Percentiles rank a stretch among this genome's conserved stretches.
These are phyloP conservation scores for Apiotrichum brassicae DNA, from an alignment of 1,284 basidiomycete species.

Conservation along the genomic window DNA sequence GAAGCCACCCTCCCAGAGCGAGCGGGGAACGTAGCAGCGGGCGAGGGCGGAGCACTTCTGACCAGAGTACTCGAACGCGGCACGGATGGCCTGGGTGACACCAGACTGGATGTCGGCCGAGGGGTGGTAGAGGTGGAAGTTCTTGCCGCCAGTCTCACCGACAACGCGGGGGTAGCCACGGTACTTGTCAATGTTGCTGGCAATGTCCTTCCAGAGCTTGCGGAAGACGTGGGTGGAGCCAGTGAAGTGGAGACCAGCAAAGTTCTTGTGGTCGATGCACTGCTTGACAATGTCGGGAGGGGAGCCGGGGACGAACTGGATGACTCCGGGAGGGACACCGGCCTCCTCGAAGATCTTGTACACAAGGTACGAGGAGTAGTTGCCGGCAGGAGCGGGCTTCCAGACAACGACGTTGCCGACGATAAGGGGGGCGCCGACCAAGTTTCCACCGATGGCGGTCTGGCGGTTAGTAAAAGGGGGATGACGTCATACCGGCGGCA, in stretches of 20 bases:
- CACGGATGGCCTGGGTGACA: slow-evolving; percentile 80
- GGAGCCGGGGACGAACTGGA: slow-evolving; percentile 92
- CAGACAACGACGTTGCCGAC: slow-evolving; percentile 94
- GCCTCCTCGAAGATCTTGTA: slow-evolving; percentile 91
- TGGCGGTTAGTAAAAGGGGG: neutral
- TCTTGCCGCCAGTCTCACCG: slow-evolving; percentile 79
- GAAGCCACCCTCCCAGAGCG: slow-evolving; percentile 82
- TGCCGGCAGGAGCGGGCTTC: slow-evolving; percentile 95
- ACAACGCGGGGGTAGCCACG: slow-evolving; percentile 87
- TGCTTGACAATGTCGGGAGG: slow-evolving; percentile 74
- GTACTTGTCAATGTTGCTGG: slow-evolving; percentile 77
- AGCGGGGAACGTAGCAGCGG: slow-evolving; percentile 79
- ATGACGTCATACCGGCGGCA: slow-evolving; percentile 19
- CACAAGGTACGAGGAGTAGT: slow-evolving; percentile 89
- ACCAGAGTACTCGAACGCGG: slow-evolving; percentile 91
- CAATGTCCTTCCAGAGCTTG: slow-evolving; percentile 94
- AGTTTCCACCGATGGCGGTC: slow-evolving; percentile 92
- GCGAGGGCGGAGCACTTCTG: slow-evolving; percentile 98
- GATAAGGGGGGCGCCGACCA: slow-evolving; percentile 75
- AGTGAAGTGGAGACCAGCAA: slow-evolving; percentile 93
- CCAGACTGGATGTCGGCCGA: slow-evolving; percentile 82
- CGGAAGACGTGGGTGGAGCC: slow-evolving; percentile 93
- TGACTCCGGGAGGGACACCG: slow-evolving; percentile 86
- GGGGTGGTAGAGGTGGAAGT: slow-evolving; percentile 90
- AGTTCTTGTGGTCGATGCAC: slow-evolving; percentile 69